Percentiles rank a stretch among this genome's conserved stretches.
phyloP scores from a whole-genome alignment of 106 monocot genomes.

The Narthecium ossifragum region DNA sequence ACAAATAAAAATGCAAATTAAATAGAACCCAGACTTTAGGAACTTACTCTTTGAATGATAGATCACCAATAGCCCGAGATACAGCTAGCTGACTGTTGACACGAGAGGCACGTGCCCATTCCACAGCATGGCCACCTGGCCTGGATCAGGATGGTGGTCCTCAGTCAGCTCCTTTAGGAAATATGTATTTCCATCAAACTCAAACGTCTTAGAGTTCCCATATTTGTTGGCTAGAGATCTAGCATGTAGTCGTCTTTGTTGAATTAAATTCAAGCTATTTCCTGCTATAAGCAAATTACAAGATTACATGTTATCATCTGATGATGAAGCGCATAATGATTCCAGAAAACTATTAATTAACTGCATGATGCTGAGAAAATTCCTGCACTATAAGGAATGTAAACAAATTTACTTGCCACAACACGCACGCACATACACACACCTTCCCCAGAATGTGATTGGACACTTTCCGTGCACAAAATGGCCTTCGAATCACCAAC shows the following conservation, averaged over 20 bases:
- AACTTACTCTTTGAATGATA: slow-evolving; percentile 72
- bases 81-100: slow-evolving; percentile 82
- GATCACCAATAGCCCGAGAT: slow-evolving; percentile 91
- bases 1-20: no score
- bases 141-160: slow-evolving; percentile 86
- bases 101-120: slow-evolving; percentile 75
- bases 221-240: slow-evolving; percentile 11
- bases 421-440: neutral
- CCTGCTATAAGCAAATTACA: slow-evolving; percentile 12
- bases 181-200: slow-evolving; percentile 23
- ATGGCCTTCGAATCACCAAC: slow-evolving; percentile 88
- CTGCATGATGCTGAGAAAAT: no score
- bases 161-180: slow-evolving; percentile 71
- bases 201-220: slow-evolving; percentile 21
- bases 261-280: slow-evolving; percentile 23
- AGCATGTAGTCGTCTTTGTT: slow-evolving; percentile 20
- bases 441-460: slow-evolving; percentile 33
- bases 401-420: neutral
- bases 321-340: neutral
- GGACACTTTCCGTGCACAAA: slow-evolving; percentile 55
- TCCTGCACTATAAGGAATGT: neutral
- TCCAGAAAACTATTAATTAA: neutral
- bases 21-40: no score
- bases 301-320: neutral
- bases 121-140: slow-evolving; percentile 76